phyloP scores from a whole-genome alignment of 2,329 filamentous ascomycete species.

The Colletotrichum endophyticum region DNA sequence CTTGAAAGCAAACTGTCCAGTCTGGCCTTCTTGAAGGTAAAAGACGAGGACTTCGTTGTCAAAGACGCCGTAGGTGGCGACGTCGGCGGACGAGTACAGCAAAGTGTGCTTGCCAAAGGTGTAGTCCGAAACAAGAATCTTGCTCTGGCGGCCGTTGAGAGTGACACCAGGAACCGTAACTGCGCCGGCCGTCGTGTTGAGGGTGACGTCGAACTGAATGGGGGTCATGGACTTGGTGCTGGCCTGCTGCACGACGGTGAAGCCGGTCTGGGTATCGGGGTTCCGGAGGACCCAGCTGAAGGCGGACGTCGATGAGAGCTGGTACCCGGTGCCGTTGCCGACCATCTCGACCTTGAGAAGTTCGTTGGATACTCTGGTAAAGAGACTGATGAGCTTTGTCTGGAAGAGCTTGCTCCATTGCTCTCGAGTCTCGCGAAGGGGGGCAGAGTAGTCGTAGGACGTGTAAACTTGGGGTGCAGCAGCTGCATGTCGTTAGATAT shows the following conservation, averaged over 20 bases:
- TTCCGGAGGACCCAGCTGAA: constrained; percentile 59
- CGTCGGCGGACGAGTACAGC: constrained; percentile 74
- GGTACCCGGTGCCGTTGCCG: constrained; percentile 55
- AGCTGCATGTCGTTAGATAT: neutral
- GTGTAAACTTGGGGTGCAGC: constrained; percentile 57
- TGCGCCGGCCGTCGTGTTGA: constrained; percentile 50
- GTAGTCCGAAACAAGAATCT: constrained; percentile 72
- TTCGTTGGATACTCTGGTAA: constrained; percentile 55
- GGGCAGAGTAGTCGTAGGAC: constrained; percentile 60
- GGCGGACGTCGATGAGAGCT: constrained; percentile 36
- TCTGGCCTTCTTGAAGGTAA: constrained; percentile 63
- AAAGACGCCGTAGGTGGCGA: constrained; percentile 66
- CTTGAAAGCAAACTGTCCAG: constrained; percentile 65
- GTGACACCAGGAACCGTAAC: constrained; percentile 52
- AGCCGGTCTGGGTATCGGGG: constrained; percentile 51
- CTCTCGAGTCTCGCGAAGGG: constrained; percentile 58
- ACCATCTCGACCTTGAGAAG: constrained; percentile 57
- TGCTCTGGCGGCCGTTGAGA: constrained; percentile 69
- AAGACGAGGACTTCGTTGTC: constrained; percentile 66
- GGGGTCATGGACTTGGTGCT: constrained; percentile 47
- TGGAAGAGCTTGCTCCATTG: constrained; percentile 58
- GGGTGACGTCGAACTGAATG: constrained; percentile 49
- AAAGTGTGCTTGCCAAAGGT: constrained; percentile 61
- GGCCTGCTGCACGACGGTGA: constrained; percentile 54
- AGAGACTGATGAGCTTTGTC: constrained; percentile 58